Conservation (phyloP, 176 grass and related monocot genomes). For the Pharus latifolius region DNA sequence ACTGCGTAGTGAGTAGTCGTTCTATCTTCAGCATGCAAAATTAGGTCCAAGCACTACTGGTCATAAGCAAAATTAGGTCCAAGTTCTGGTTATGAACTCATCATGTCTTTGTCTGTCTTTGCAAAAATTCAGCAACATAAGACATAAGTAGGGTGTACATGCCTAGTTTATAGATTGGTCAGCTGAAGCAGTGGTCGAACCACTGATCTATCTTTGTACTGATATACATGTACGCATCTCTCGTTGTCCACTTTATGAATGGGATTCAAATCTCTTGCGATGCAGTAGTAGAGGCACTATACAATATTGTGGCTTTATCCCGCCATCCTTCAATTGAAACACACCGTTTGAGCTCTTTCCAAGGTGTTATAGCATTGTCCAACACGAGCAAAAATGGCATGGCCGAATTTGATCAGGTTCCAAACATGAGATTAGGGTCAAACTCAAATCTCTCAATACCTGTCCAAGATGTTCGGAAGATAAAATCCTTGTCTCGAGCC, state of each 20-base stretch:
- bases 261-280: no score
- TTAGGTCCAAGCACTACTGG: conserved; percentile 22
- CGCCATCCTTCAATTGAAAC: no score
- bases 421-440: no score
- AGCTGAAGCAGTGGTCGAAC: not conserved
- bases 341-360: no score
- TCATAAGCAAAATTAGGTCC: not conserved
- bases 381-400: no score
- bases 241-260: not conserved
- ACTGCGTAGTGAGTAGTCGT: not conserved
- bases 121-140: not conserved
- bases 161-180: not conserved
- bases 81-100: not conserved
- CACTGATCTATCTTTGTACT: not conserved
- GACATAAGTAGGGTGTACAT: not conserved
- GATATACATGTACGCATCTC: not conserved
- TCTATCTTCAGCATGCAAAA: not conserved
- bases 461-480: no score
- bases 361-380: no score
- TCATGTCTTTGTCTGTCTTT: not conserved
- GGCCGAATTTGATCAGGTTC: no score
- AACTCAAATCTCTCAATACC: no score
- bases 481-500: no score
- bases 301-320: no score
- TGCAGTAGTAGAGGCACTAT: no score